Base-by-base conservation (phyloP, 1,139 yeast species). In the Taphrina flavorubra region DNA sequence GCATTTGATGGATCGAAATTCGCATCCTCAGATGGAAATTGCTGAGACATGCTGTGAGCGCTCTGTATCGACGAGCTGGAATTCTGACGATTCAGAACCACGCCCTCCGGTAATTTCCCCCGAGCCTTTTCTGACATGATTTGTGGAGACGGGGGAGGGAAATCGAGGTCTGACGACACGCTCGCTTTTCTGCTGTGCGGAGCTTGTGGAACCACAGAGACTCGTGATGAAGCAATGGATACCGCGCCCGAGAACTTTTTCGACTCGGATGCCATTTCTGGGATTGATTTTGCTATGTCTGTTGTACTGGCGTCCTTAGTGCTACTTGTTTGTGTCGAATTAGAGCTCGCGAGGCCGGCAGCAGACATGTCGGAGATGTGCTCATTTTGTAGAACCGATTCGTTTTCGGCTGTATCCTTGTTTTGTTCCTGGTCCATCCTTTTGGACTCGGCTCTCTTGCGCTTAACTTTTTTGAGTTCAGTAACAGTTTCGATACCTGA, bases 101-200 rank as follows among this genome's bases (percentile, higher is more conserved):
- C 80, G 68, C 83, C 84, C 60, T 79, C 79, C 0, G 86, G 85
- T 36, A 81, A 77, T 74, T 89, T 90, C n/a, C 86, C 85, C 67
- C 83, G 84, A 0, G 87, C 85, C 70, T 80, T 84, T 18, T 77
- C 77, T 0, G 90, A 84, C 87, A 88, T 84, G 1, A 92, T 92
- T 1, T 82, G 77, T 0, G 90, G 92, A 51, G 68, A 58, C 11
- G 68, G 68, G 14, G 68, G 55, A 13, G 51, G 58, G 11, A 57
- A 40, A 44, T 65, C 67, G 25, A 53, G 16, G 1, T 63, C 67
- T 8, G 60, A 53, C 5, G 61, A 47, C 25, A 55, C 13, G 13
- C 55, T 53, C 6, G 61, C 20, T 18, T 56, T 63, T 18, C 67
- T 55, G 36, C 59, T 49, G n/a, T 49, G 53, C 6, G 53, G 31